Evolutionary conservation across 345 rosid genomes (phyloP).

Genomic region (Eucalyptus grandis): DNA sequence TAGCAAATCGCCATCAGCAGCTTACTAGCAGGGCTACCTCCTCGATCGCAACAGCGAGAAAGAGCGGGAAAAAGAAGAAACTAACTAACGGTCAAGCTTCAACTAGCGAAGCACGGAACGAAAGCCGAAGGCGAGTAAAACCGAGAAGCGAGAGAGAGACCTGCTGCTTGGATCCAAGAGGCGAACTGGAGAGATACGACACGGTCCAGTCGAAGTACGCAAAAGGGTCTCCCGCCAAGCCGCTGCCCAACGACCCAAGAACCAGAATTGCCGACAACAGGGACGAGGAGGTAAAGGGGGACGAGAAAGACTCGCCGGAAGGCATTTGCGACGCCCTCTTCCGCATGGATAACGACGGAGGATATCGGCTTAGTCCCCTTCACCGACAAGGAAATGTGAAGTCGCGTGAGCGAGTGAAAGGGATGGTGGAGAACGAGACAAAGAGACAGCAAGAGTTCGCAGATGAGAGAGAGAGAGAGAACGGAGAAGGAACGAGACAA

Average conservation of each 20-base stretch:
- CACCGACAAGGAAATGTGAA: background rate
- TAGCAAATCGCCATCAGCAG: background rate
- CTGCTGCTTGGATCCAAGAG: slow-evolving; percentile 70
- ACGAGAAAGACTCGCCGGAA: background rate
- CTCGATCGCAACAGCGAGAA: background rate
- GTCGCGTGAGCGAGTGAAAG: background rate
- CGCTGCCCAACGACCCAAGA: slow-evolving; percentile 2
- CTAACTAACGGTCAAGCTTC: background rate
- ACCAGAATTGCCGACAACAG: background rate
- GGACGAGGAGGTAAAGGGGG: background rate
- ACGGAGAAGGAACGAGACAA: background rate
- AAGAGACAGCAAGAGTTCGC: background rate
- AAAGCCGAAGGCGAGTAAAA: background rate
- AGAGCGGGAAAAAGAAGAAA: background rate
- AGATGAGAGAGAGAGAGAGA: background rate
- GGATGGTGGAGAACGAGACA: background rate
- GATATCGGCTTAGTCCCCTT: background rate
- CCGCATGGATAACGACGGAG: background rate
- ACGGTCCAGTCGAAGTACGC: slow-evolving; percentile 83
- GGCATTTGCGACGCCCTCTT: slow-evolving; percentile 28
- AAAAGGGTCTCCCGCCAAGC: slow-evolving; percentile 61
- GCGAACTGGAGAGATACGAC: slow-evolving; percentile 57
- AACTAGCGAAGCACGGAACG: background rate
- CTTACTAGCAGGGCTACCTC: background rate
- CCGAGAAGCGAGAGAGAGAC: slow-evolving; percentile 2